Evolutionary conservation across 1,139 yeast genomes (phyloP), one percentile per base, ranked within the genome.

Genomic region (Spencermartinsiella ligniputridi): DNA sequence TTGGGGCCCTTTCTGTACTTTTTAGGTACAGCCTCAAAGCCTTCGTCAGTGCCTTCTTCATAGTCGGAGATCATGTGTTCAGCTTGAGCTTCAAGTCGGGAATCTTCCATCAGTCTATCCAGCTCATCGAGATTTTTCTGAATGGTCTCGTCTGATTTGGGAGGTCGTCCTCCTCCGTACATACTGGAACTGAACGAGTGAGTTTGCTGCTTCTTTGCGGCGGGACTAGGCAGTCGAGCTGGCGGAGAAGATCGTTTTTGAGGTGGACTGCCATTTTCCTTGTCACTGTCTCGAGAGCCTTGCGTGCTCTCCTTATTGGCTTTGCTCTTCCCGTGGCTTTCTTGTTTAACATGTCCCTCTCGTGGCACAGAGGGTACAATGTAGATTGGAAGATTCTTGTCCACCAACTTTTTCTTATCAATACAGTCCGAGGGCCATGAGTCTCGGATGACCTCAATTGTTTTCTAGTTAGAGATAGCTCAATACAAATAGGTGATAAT

Each of bases 361-460:
- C 32, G 12, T 5, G 32, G 32, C 32, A 27, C 32, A n/a, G 32
- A 27, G n/a, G 32, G 32, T 5, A 27, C 32, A 27, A 27, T 27
- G 15, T 27, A 27, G 8, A 27, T 15, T 9, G 32, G 32, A 6
- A 27, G 32, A 15, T 9, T 27, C 32, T 27, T 17, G 4, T 55
- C 55, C 4, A 67, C 51, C 13, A 66, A 30, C 33, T 37, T 44
- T 3, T 47, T 44, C 15, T 50, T 41, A 19, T 61, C 67, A n/a
- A 71, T 61, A 39, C 71, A 68, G 15, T 64, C 67, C 13, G 67
- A 52, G 2, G 67, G 54, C 76, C 75, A 71, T 1, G 46, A 49
- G 22, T 67, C 70, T 15, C 50, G 44, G 16, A 67, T 52, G 9
- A 65, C 49, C 25, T 41, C 38, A 5, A 42, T 45, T 5, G 33